Percentiles rank a stretch among this genome's conserved stretches.
Conservation (phyloP, 2,329 filamentous ascomycete genomes). For the Emydomyces testavorans region DNA sequence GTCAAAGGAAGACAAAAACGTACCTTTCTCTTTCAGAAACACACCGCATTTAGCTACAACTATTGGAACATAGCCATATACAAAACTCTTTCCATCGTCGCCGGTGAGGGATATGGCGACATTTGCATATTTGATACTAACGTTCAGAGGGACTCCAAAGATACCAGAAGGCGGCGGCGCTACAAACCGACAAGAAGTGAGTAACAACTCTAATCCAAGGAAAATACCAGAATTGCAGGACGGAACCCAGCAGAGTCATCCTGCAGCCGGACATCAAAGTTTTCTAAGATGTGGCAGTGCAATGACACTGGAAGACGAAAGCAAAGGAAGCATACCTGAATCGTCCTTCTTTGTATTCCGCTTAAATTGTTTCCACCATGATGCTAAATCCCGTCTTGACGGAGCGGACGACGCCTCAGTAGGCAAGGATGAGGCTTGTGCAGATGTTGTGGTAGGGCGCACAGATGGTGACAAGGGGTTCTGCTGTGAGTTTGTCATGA, state of each 20-base stretch:
- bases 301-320: neutral
- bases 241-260: neutral
- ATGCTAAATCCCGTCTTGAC: constrained; percentile 76
- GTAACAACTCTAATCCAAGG: neutral
- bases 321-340: constrained; percentile 41
- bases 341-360: constrained; percentile 52
- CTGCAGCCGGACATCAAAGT: neutral
- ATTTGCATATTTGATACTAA: constrained; percentile 94
- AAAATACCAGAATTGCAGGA: neutral
- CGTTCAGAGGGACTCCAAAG: constrained; percentile 83
- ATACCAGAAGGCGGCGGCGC: constrained; percentile 55
- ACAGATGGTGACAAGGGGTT: neutral
- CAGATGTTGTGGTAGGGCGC: neutral
- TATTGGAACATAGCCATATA: constrained; percentile 96
- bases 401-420: constrained; percentile 56
- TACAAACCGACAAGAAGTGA: neutral
- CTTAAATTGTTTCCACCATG: constrained; percentile 97
- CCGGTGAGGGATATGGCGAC: constrained; percentile 95
- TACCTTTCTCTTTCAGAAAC: constrained; percentile 95
- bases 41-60: constrained; percentile 97
- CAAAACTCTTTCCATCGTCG: constrained; percentile 85
- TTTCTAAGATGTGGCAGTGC: neutral
- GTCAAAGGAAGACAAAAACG: constrained; percentile 21
- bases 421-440: constrained; percentile 15
- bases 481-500: constrained; percentile 6